These are phyloP conservation scores for Hygrocybe coccinea DNA, from an alignment of 768 basidiomycete species.

Conservation along the genomic window DNA sequence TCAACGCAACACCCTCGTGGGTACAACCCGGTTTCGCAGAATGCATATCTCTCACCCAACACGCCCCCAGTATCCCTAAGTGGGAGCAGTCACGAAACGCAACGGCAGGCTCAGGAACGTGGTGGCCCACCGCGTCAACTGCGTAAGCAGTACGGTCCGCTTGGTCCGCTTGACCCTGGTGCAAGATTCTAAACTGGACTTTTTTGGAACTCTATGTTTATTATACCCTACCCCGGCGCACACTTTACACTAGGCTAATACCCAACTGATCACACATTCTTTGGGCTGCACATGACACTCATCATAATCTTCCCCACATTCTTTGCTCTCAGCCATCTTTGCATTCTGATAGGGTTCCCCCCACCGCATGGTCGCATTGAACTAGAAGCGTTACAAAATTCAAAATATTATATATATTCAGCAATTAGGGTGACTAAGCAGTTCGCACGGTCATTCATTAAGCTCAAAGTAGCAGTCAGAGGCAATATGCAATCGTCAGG, in stretches of 20 bases:
- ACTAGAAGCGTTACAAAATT: too few relatives aligned
- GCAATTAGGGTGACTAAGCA: too few relatives aligned
- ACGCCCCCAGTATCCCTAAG: constrained; percentile 41
- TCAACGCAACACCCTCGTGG: constrained; percentile 26
- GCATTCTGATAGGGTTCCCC: not conserved
- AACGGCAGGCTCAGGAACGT: constrained; percentile 12
- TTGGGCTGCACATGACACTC: not conserved
- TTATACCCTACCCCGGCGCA: not conserved
- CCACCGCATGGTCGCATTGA: too few relatives aligned
- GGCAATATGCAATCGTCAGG: too few relatives aligned
- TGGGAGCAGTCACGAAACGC: constrained; percentile 21
- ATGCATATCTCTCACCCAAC: constrained; percentile 18
- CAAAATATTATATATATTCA: too few relatives aligned
- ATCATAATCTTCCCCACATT: not conserved
- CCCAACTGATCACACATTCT: not conserved
- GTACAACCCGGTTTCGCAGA: constrained; percentile 17
- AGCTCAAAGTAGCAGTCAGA: too few relatives aligned
- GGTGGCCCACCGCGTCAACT: constrained; percentile 24
- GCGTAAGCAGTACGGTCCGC: constrained; percentile 46
- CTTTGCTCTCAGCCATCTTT: not conserved
- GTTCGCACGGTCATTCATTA: too few relatives aligned
- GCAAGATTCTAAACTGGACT: constrained; percentile 42
- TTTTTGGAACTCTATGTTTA: constrained; percentile 18
- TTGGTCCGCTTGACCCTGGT: constrained; percentile 60
- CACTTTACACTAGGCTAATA: not conserved